These are phyloP conservation scores for Strombidium stylifer DNA, from an alignment of 73 alveolate genomes.

Conservation along the genomic window DNA sequence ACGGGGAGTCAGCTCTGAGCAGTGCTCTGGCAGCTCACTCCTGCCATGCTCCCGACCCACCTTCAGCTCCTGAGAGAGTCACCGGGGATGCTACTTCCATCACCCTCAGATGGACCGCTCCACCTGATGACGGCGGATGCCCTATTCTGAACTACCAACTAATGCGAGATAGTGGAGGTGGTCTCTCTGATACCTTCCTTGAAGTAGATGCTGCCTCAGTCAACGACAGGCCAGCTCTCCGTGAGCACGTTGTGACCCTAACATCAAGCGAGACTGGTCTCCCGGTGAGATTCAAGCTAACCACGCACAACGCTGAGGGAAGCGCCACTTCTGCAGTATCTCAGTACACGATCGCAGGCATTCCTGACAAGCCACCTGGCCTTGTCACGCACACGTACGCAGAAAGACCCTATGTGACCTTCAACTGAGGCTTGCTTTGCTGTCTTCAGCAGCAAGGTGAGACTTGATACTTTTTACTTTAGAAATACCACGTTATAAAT, in stretches of 20 bases:
- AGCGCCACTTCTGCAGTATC: conserved; percentile 4
- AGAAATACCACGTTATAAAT: no score
- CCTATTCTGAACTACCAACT: conserved; percentile 20
- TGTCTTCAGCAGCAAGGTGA: no score
- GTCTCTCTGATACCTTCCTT: neutral
- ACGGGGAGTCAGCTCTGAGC: conserved; percentile 53
- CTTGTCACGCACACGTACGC: no score
- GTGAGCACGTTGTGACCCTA: conserved; percentile 4
- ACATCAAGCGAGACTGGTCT: conserved; percentile 21
- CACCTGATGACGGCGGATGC: conserved; percentile 62
- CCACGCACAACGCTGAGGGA: conserved; percentile 24
- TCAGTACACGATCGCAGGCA: conserved; percentile 24
- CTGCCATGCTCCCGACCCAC: conserved; percentile 48
- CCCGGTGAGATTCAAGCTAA: conserved; percentile 26
- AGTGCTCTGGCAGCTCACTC: conserved; percentile 25
- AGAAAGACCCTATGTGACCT: no score
- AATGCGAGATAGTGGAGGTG: conserved; percentile 46
- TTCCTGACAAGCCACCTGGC: conserved; percentile 41
- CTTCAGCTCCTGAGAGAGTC: conserved; percentile 22
- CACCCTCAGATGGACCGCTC: conserved; percentile 42
- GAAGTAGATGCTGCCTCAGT: conserved; percentile 17
- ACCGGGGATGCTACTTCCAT: conserved; percentile 20
- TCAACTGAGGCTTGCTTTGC: no score
- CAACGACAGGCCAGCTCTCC: conserved; percentile 19
- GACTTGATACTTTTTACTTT: no score